Percentiles rank a stretch among this genome's conserved stretches.
phyloP scores from a whole-genome alignment of 805 yeast species.

The Saturnispora dispora region DNA sequence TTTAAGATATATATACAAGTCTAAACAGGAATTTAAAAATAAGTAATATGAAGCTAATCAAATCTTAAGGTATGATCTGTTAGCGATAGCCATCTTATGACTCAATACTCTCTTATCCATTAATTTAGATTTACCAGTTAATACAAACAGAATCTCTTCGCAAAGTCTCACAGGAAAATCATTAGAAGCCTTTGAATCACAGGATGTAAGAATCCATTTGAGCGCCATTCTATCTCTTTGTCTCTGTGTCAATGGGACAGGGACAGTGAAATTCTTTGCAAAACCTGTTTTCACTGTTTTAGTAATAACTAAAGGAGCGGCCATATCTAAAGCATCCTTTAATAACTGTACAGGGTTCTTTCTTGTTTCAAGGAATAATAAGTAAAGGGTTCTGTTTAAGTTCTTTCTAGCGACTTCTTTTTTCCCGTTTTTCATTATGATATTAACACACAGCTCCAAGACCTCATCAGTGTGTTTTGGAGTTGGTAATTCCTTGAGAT shows the following conservation, averaged over 20 bases:
- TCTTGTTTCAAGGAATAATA: slow-evolving; percentile 64
- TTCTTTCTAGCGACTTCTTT: slow-evolving; percentile 70
- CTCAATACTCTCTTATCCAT: slow-evolving; percentile 74
- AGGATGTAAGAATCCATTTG: slow-evolving; percentile 82
- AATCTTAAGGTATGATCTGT: slow-evolving; percentile 54
- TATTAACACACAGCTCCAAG: slow-evolving; percentile 67
- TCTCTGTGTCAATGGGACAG: slow-evolving; percentile 71
- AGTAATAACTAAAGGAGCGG: slow-evolving; percentile 78
- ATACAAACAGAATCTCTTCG: slow-evolving; percentile 77
- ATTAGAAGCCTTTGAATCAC: slow-evolving; percentile 66
- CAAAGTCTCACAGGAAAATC: slow-evolving; percentile 83
- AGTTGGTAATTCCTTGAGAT: slow-evolving; percentile 40
- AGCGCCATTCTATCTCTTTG: slow-evolving; percentile 85
- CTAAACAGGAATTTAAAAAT: not conserved
- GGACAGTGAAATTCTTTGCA: slow-evolving; percentile 74
- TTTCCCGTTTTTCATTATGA: slow-evolving; percentile 89
- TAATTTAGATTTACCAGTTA: slow-evolving; percentile 70
- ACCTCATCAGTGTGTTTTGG: slow-evolving; percentile 63
- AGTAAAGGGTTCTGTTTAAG: slow-evolving; percentile 69
- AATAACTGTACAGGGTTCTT: slow-evolving; percentile 72
- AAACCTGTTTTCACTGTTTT: slow-evolving; percentile 74
- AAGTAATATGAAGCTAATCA: slow-evolving; percentile 5
- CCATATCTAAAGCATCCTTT: slow-evolving; percentile 62
- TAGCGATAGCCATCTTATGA: slow-evolving; percentile 81
- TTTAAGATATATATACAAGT: slow-evolving; percentile 3